These are phyloP conservation scores for Camelina neglecta DNA, from an alignment of 345 rosid genomes.

Conservation along the genomic window DNA sequence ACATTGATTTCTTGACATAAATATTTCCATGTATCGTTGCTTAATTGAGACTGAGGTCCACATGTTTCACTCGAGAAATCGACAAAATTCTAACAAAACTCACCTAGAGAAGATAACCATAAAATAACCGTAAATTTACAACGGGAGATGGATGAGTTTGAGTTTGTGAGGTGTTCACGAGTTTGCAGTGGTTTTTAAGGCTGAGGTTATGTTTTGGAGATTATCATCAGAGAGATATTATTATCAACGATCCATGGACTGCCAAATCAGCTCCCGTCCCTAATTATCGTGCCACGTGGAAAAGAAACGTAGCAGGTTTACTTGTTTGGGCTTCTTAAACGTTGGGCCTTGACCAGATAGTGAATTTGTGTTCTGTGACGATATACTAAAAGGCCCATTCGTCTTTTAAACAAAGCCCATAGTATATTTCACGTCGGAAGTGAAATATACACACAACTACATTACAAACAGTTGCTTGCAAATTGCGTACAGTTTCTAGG, in stretches of 20 bases:
- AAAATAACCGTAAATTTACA: not conserved
- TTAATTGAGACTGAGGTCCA: not conserved
- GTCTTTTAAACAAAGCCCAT: not conserved
- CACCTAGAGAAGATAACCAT: not conserved
- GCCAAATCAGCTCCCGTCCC: conserved; percentile 4
- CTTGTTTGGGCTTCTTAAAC: not conserved
- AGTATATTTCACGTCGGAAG: not conserved
- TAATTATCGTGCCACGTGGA: not conserved
- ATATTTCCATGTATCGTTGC: not conserved
- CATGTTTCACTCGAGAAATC: conserved; percentile 4
- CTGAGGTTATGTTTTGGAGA: conserved; percentile 33
- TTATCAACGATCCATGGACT: conserved; percentile 11
- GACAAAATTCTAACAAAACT: not conserved
- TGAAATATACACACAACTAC: not conserved
- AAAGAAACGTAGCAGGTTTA: not conserved
- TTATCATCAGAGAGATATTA: conserved; percentile 24
- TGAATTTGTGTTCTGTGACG: no score
- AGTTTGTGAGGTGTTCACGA: conserved; percentile 25
- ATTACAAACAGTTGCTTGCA: not conserved
- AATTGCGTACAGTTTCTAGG: not conserved
- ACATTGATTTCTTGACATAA: not conserved
- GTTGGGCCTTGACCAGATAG: not conserved
- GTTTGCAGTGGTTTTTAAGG: conserved; percentile 17
- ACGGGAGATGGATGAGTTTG: not conserved
- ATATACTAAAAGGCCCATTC: not conserved